Evolutionary conservation across 331 rosid genomes (phyloP).

Genomic region (Ulmus americana): DNA sequence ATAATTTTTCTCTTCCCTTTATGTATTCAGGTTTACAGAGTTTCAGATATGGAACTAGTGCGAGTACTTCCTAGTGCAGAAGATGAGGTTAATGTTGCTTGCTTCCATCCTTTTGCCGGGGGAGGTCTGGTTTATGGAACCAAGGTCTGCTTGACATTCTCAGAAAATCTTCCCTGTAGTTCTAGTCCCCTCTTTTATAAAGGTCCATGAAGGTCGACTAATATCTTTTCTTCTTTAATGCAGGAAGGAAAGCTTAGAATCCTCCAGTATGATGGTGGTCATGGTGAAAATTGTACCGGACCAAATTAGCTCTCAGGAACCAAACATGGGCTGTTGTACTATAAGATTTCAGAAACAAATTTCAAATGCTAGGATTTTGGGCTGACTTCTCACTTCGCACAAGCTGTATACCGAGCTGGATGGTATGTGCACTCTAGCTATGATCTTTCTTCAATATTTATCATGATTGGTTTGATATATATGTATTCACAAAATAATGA

Average conservation of each 20-base stretch:
- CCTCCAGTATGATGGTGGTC: constrained; percentile 55
- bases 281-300: constrained; percentile 33
- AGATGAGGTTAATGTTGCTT: constrained; percentile 89
- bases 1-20: constrained; percentile 5
- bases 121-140: constrained; percentile 85
- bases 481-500: too few species aligned
- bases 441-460: not conserved
- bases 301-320: constrained; percentile 42
- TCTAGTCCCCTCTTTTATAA: not conserved
- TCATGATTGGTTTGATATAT: not conserved
- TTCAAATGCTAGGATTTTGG: not conserved
- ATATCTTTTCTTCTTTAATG: constrained; percentile 16
- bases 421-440: not conserved
- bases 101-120: constrained; percentile 86
- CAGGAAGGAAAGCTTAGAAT: constrained; percentile 89
- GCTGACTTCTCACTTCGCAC: constrained; percentile 11
- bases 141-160: constrained; percentile 45
- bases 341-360: not conserved
- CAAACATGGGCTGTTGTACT: constrained; percentile 14
- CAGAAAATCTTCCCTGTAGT: constrained; percentile 10
- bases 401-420: not conserved
- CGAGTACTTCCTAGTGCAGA: constrained; percentile 90
- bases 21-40: constrained; percentile 62
- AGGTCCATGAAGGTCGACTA: constrained; percentile 5
- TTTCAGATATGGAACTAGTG: constrained; percentile 81